phyloP scores from a whole-genome alignment of 495 filamentous ascomycete species.

The Annulohypoxylon maeteangense region DNA sequence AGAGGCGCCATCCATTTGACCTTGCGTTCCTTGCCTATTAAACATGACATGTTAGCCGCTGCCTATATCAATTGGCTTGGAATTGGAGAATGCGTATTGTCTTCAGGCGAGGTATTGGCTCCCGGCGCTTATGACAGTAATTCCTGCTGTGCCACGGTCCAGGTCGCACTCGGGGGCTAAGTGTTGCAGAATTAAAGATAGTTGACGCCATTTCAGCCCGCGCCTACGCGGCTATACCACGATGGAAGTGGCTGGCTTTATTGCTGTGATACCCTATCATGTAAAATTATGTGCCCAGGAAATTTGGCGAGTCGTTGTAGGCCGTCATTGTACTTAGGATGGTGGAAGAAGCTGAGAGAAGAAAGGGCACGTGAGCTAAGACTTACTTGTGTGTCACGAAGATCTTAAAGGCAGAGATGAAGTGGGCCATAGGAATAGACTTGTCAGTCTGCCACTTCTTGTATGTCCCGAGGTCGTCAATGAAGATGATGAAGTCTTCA shows the following conservation, averaged over 20 bases:
- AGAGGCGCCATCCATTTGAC: slow-evolving; percentile 78
- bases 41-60: slow-evolving; percentile 35
- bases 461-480: slow-evolving; percentile 76
- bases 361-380: slow-evolving; percentile 5
- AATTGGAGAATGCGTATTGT: not conserved
- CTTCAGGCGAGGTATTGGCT: not conserved
- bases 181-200: slow-evolving; percentile 15
- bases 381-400: slow-evolving; percentile 91
- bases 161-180: slow-evolving; percentile 3
- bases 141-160: slow-evolving; percentile 1
- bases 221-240: slow-evolving; percentile 19
- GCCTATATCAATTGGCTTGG: not conserved
- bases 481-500: slow-evolving; percentile 92
- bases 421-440: slow-evolving; percentile 79
- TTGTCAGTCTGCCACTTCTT: slow-evolving; percentile 87
- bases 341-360: not conserved
- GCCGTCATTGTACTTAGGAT: not conserved
- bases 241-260: not conserved
- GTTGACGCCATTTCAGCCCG: slow-evolving; percentile 12
- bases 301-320: not conserved
- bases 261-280: not conserved
- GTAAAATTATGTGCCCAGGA: not conserved
- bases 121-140: slow-evolving; percentile 9
- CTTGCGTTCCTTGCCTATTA: slow-evolving; percentile 85
- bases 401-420: slow-evolving; percentile 90